These are phyloP conservation scores for Debaryomycetaceae sp. DNA, from an alignment of 1,139 yeast species.

Conservation along the genomic window DNA sequence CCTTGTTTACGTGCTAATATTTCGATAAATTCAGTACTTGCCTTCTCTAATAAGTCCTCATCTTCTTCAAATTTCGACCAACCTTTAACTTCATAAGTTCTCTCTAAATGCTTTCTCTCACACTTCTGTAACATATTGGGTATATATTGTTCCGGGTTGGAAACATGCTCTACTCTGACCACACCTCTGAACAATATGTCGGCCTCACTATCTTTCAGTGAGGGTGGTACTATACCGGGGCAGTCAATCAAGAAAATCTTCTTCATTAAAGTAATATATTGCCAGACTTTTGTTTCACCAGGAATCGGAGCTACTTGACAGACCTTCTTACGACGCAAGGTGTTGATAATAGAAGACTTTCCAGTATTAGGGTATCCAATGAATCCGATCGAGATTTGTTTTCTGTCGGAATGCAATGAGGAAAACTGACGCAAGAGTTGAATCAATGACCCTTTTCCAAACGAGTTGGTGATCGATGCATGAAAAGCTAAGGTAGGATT, in stretches of 20 bases:
- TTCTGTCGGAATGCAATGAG: slow-evolving; percentile 84
- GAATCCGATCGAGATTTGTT: slow-evolving; percentile 94
- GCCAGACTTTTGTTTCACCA: slow-evolving; percentile 99
- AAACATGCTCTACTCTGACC: slow-evolving; percentile 94
- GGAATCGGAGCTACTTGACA: slow-evolving; percentile 98
- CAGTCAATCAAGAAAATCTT: slow-evolving; percentile 93
- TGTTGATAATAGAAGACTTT: slow-evolving; percentile 91
- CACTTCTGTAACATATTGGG: slow-evolving; percentile 85
- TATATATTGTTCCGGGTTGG: slow-evolving; percentile 92
- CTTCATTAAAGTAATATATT: slow-evolving; percentile 95
- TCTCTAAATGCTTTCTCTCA: slow-evolving; percentile 84
- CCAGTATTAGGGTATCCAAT: slow-evolving; percentile 98
- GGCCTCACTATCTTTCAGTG: slow-evolving; percentile 82
- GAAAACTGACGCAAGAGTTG: slow-evolving; percentile 92
- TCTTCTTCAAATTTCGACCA: slow-evolving; percentile 62
- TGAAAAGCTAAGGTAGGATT: slow-evolving; percentile 97
- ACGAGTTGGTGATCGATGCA: slow-evolving; percentile 94
- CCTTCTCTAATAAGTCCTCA: slow-evolving; percentile 35
- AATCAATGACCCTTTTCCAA: slow-evolving; percentile 95
- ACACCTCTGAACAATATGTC: slow-evolving; percentile 95
- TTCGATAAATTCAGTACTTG: slow-evolving; percentile 81
- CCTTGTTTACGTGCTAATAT: slow-evolving; percentile 91
- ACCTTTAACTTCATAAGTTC: slow-evolving; percentile 92
- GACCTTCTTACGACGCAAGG: slow-evolving; percentile 89
- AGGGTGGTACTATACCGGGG: slow-evolving; percentile 98